phyloP scores from a whole-genome alignment of 176 grass and related monocot species.

The Eremochloa ophiuroides region DNA sequence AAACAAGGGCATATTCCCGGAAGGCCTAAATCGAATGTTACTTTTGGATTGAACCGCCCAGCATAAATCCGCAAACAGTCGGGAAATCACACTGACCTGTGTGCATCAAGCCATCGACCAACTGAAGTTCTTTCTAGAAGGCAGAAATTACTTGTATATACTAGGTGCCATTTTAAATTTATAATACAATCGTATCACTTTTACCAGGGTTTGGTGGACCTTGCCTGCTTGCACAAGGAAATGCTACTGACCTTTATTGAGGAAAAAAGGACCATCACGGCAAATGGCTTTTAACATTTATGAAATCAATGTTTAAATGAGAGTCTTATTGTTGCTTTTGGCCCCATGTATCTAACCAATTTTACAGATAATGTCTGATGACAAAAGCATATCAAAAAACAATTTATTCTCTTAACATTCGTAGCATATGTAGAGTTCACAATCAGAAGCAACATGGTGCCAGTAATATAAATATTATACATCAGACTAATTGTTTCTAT shows the following conservation, averaged over 20 bases:
- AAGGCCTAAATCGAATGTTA: background rate
- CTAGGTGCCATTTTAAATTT: background rate
- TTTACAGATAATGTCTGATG: background rate
- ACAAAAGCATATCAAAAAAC: background rate
- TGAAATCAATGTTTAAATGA: background rate
- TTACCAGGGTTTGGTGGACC: no score
- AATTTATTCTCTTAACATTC: conserved; percentile 3
- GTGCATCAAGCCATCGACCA: background rate
- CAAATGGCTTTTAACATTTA: background rate
- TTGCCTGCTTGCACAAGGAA: background rate
- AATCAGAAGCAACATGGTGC: background rate
- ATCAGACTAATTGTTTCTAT: conserved; percentile 26
- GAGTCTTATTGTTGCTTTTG: background rate
- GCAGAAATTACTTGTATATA: background rate
- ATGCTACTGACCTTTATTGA: background rate
- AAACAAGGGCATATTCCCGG: background rate
- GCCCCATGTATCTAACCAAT: background rate
- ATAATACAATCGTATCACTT: background rate
- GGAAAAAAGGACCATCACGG: background rate
- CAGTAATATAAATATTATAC: conserved; percentile 26
- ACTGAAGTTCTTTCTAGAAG: background rate
- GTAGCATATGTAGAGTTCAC: background rate
- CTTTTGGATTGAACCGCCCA: background rate
- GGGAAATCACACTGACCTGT: background rate
- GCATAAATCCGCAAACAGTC: background rate